Conservation (phyloP, 2,329 filamentous ascomycete species). For the Trichoderma koningii region DNA sequence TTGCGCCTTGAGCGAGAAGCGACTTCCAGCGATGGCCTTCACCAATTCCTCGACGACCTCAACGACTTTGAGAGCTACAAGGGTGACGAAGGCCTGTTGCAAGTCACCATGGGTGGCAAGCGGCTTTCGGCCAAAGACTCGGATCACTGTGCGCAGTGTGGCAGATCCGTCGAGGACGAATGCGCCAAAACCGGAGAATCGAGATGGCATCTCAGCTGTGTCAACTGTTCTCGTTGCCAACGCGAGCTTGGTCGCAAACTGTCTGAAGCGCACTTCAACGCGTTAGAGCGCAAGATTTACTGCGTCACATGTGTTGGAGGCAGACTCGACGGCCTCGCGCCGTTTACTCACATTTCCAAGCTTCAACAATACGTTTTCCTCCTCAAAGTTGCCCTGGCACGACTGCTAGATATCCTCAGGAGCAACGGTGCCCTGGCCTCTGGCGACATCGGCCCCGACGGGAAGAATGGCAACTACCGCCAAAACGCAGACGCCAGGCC, state of each 20-base stretch:
- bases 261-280: constrained; percentile 70
- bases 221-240: constrained; percentile 69
- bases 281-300: constrained; percentile 66
- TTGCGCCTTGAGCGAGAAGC: constrained; percentile 88
- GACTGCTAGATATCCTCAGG: constrained; percentile 83
- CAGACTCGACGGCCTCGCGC: constrained; percentile 52
- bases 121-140: constrained; percentile 73
- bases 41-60: constrained; percentile 81
- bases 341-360: constrained; percentile 76
- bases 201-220: constrained; percentile 82
- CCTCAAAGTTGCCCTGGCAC: constrained; percentile 84
- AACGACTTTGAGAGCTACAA: constrained; percentile 78
- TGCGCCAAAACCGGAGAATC: constrained; percentile 74
- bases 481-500: constrained; percentile 69
- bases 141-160: constrained; percentile 81
- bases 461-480: constrained; percentile 55
- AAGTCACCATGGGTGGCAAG: constrained; percentile 65
- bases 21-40: constrained; percentile 70
- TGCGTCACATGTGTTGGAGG: constrained; percentile 68
- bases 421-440: constrained; percentile 78
- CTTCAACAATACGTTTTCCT: constrained; percentile 94
- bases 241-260: constrained; percentile 69
- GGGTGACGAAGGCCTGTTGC: constrained; percentile 67
- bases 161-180: constrained; percentile 90
- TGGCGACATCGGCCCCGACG: constrained; percentile 58